phyloP scores from a whole-genome alignment of 2,329 filamentous ascomycete genomes.

The Fusarium avenaceum region DNA sequence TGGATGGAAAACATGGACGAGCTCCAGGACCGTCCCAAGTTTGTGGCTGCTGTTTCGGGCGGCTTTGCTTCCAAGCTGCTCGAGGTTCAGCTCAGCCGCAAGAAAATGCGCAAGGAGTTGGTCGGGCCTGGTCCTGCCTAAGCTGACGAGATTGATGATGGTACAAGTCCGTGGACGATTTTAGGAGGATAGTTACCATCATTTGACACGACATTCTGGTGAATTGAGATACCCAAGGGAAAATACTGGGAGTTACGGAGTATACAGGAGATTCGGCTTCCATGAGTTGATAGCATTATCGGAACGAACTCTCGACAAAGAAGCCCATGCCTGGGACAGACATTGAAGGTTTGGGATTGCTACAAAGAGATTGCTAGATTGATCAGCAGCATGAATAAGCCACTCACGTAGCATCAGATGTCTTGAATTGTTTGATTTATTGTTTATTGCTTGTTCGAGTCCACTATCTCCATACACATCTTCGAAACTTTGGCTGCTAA shows the following conservation, averaged over 20 bases:
- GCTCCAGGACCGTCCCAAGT: conserved; percentile 49
- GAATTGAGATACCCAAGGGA: conserved; percentile 3
- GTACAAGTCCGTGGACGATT: neutral
- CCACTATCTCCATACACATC: neutral
- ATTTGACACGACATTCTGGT: neutral
- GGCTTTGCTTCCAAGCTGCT: conserved; percentile 51
- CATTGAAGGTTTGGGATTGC: neutral
- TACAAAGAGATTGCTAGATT: conserved; percentile 19
- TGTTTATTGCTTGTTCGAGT: neutral
- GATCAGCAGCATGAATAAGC: neutral
- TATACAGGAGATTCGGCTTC: neutral
- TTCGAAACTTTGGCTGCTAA: neutral
- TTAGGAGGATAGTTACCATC: neutral
- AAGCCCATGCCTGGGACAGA: neutral
- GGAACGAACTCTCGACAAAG: neutral
- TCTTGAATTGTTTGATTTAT: neutral
- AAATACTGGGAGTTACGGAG: neutral
- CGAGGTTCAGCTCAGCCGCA: conserved; percentile 40
- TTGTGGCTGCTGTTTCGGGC: conserved; percentile 51
- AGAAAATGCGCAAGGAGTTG: conserved; percentile 52
- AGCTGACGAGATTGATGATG: neutral
- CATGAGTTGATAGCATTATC: neutral
- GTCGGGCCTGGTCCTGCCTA: conserved; percentile 34
- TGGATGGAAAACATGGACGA: conserved; percentile 48
- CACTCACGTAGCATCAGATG: neutral